Evolutionary conservation across 2,329 filamentous ascomycete genomes (phyloP), one percentile per base, ranked within the genome.

Genomic region (Aspergillus phoenicis): DNA sequence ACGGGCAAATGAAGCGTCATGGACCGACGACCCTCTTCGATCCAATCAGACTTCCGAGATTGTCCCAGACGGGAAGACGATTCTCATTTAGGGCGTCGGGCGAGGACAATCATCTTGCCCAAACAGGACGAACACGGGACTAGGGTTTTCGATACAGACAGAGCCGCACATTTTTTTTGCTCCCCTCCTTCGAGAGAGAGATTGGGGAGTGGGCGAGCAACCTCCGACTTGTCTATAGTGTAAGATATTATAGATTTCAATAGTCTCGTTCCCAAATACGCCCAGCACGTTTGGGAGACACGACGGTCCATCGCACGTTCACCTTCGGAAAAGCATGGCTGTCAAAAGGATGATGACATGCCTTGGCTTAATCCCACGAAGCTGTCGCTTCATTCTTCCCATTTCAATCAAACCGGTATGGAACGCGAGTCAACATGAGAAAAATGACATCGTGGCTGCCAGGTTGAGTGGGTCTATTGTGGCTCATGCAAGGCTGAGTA

Each of bases 1-100:
- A 59, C 60, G 59, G 58, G 45, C 53, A 65, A 67, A 68, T 67
- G 66, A 65, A 66, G 59, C 62, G 63, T 61, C 59, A 64, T 65
- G 52, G 55, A 52, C 41, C 57, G 53, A 54, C 17, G 45, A 64
- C 48, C 17, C 36, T 15, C 33, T 26, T n/a, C 7, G 7, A 49
- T 20, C 67, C 67, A 69, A 69, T 69, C 63, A 67, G 28, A n/a
- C 15, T 8, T 38, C 52, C 10, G 8, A 47, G 36, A 60, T 56
- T 61, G 64, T 62, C 28, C 64, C 59, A 49, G 59, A 58, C 60
- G 60, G 63, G 48, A 62, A 58, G 52, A 54, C 47, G 60, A 63
- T 66, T 62, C 63, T 61, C 56, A 52, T 38, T 61, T 64, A 65
- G 65, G 60, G 62, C 57, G 26, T 51, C 47, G 59, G 49, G 55